A percentile compares a stretch with the other conserved stretches of the same genome.
phyloP scores from a whole-genome alignment of 495 filamentous ascomycete species.

The Daldinia caldariorum region DNA sequence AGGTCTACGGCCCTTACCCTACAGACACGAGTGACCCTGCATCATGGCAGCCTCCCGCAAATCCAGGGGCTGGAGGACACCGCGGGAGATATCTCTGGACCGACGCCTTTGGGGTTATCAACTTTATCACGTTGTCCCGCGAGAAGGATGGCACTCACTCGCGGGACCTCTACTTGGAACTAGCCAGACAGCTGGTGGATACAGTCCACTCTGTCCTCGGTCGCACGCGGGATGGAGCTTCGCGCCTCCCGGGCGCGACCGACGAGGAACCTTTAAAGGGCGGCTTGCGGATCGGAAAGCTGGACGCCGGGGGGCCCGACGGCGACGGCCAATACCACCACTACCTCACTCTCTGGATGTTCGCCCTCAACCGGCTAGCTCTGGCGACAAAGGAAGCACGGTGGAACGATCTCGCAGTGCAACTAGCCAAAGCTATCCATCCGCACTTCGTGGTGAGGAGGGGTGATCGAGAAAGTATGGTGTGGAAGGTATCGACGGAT shows the following conservation, averaged over 20 bases:
- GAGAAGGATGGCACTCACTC: slow-evolving; percentile 49
- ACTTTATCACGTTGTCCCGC: slow-evolving; percentile 68
- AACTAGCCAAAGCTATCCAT: slow-evolving; percentile 68
- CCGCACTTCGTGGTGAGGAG: slow-evolving; percentile 62
- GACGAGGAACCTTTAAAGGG: slow-evolving; percentile 65
- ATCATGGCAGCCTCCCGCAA: slow-evolving; percentile 46
- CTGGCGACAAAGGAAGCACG: slow-evolving; percentile 59
- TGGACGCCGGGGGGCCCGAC: slow-evolving; percentile 61
- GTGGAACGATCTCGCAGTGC: slow-evolving; percentile 66
- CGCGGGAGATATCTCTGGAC: slow-evolving; percentile 75
- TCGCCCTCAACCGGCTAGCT: slow-evolving; percentile 69
- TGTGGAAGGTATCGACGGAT: slow-evolving; percentile 71
- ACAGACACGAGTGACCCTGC: slow-evolving; percentile 36
- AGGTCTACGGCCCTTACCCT: slow-evolving; percentile 58
- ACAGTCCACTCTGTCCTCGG: slow-evolving; percentile 68
- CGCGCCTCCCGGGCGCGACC: slow-evolving; percentile 63
- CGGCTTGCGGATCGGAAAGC: slow-evolving; percentile 72
- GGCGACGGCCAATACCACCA: slow-evolving; percentile 75
- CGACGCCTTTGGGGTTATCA: slow-evolving; percentile 74
- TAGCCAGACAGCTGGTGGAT: slow-evolving; percentile 62
- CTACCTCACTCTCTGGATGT: slow-evolving; percentile 77
- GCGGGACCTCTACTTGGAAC: slow-evolving; percentile 57
- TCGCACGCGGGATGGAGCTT: slow-evolving; percentile 60
- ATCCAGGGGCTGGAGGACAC: slow-evolving; percentile 66
- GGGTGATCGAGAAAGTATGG: slow-evolving; percentile 56